These are phyloP conservation scores for Vitis hybrid DNA, from an alignment of 177 flowering plant species.

Conservation along the genomic window DNA sequence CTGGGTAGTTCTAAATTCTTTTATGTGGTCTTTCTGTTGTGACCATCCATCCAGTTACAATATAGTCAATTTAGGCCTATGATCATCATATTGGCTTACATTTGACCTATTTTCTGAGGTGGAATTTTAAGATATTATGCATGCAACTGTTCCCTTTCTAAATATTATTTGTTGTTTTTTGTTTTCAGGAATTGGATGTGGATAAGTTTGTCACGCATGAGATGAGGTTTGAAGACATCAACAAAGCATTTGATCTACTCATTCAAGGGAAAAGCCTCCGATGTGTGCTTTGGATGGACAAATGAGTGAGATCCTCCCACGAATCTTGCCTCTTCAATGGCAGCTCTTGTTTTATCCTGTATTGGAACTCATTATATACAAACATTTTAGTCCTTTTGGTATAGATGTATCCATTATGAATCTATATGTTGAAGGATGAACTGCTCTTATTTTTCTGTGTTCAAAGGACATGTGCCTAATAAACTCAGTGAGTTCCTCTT, in stretches of 20 bases:
- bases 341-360: background rate
- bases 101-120: too few relatives aligned
- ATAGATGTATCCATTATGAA: background rate
- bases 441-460: background rate
- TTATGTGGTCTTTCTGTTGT: too few relatives aligned
- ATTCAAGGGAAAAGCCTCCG: conserved; percentile 48
- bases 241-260: conserved; percentile 67
- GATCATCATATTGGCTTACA: too few relatives aligned
- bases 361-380: background rate
- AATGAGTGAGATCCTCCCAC: conserved; percentile 15
- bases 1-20: too few relatives aligned
- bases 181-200: conserved; percentile 49
- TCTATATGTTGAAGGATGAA: background rate
- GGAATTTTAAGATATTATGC: too few relatives aligned
- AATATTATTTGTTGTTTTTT: background rate
- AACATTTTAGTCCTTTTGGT: background rate
- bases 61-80: too few relatives aligned
- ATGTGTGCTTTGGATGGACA: conserved; percentile 71
- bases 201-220: conserved; percentile 62
- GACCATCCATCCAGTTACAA: too few relatives aligned
- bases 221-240: conserved; percentile 59
- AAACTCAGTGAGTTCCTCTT: background rate
- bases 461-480: background rate
- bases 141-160: background rate
- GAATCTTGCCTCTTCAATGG: background rate